These are phyloP conservation scores for Tagetes erecta DNA, from an alignment of 129 eudicot genomes.

Conservation along the genomic window DNA sequence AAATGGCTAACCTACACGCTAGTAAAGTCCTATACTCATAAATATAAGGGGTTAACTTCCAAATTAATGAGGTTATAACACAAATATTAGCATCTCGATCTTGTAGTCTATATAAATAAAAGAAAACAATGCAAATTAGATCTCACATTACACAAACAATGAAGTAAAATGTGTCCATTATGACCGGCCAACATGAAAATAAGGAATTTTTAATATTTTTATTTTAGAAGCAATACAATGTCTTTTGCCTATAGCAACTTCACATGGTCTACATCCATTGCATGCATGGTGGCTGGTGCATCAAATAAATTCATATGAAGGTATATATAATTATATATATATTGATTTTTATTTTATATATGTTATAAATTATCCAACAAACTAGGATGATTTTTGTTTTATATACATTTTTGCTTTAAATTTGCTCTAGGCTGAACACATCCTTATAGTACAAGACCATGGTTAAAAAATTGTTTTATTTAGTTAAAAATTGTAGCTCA, in stretches of 20 bases:
- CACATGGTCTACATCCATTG: slow-evolving; percentile 19
- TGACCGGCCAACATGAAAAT: not conserved
- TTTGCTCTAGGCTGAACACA: too few species aligned
- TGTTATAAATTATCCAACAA: not conserved
- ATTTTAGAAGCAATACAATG: not conserved
- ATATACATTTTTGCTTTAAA: too few species aligned
- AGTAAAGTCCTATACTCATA: too few species aligned
- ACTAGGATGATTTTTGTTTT: not conserved
- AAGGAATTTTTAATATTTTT: not conserved
- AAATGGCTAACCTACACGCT: too few species aligned
- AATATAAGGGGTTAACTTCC: too few species aligned
- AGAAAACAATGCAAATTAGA: not conserved
- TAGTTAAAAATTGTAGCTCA: too few species aligned
- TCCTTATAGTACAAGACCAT: too few species aligned
- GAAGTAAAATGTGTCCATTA: not conserved
- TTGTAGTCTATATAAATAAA: too few species aligned
- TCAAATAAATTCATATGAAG: not conserved
- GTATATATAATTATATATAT: not conserved
- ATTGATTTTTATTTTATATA: not conserved
- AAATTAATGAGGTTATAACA: too few species aligned
- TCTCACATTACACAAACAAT: not conserved
- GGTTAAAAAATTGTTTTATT: too few species aligned
- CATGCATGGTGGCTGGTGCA: not conserved
- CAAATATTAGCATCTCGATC: too few species aligned
- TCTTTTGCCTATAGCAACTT: not conserved